phyloP scores from a whole-genome alignment of 2,329 filamentous ascomycete genomes.

The Shiraia sp. region DNA sequence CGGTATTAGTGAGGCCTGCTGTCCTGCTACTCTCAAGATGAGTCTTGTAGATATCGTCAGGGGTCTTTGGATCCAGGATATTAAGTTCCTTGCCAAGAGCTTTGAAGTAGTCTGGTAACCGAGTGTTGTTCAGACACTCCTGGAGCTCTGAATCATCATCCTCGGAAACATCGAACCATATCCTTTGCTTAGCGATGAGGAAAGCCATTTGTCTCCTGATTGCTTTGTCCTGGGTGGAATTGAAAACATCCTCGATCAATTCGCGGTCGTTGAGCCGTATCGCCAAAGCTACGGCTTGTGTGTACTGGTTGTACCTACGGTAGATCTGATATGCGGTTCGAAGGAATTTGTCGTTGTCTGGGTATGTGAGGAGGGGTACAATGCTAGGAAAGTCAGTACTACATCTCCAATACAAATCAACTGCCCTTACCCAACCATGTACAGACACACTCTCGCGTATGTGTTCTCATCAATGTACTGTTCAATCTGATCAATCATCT shows the following conservation, averaged over 20 bases:
- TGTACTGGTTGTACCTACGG: constrained; percentile 86
- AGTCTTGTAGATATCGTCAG: constrained; percentile 99
- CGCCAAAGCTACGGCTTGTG: constrained; percentile 90
- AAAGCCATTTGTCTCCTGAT: constrained; percentile 94
- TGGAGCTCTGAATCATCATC: constrained; percentile 74
- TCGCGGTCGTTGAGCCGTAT: constrained; percentile 89
- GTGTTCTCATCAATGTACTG: constrained; percentile 92
- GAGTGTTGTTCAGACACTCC: constrained; percentile 86
- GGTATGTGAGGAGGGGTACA: constrained; percentile 96
- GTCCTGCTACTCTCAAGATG: constrained; percentile 95
- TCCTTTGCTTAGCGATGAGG: constrained; percentile 87
- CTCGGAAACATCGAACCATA: constrained; percentile 74
- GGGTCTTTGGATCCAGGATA: constrained; percentile 93
- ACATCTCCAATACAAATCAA: not conserved
- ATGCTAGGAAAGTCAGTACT: constrained; percentile 61
- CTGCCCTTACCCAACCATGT: constrained; percentile 77
- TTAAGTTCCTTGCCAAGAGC: constrained; percentile 93
- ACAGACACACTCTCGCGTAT: constrained; percentile 88
- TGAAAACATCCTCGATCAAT: constrained; percentile 80
- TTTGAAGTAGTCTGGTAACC: constrained; percentile 90
- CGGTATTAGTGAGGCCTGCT: constrained; percentile 88
- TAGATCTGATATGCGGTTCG: constrained; percentile 93
- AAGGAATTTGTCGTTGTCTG: constrained; percentile 95
- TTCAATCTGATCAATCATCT: constrained; percentile 92
- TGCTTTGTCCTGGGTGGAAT: constrained; percentile 76